phyloP scores from a whole-genome alignment of 345 rosid genomes.

The Melaleuca alternifolia region DNA sequence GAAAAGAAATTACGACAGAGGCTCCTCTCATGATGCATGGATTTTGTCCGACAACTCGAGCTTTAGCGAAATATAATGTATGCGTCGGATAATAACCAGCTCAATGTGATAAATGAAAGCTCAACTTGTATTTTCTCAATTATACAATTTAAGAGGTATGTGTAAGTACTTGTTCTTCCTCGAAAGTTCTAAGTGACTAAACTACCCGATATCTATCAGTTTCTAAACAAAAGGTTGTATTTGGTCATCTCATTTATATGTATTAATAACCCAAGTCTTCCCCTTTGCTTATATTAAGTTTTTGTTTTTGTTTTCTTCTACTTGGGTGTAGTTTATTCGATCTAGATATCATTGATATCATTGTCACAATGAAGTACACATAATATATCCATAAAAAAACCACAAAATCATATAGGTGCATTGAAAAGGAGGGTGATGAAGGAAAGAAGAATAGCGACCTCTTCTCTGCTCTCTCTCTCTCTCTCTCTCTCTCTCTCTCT shows the following conservation, averaged over 20 bases:
- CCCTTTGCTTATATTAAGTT: not conserved
- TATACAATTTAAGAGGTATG: not conserved
- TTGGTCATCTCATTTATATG: not conserved
- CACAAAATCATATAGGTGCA: conserved; percentile 14
- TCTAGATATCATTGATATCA: not conserved
- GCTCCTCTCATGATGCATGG: not conserved
- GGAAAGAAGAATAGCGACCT: conserved; percentile 43
- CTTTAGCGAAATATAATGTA: not conserved
- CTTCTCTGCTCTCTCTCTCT: not conserved
- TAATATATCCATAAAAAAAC: not conserved
- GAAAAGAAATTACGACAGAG: not conserved
- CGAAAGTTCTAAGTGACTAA: not conserved
- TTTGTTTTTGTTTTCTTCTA: not conserved
- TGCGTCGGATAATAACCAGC: not conserved
- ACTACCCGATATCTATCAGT: not conserved
- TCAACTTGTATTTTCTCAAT: not conserved
- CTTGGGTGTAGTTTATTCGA: not conserved
- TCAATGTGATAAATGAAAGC: not conserved
- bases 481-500: not conserved
- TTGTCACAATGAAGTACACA: not conserved
- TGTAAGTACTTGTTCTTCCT: not conserved
- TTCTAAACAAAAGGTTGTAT: not conserved
- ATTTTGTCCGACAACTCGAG: not conserved
- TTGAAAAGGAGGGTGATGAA: conserved; percentile 15
- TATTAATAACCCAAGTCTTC: not conserved